Conservation (phyloP, 139 green algal species). For the Chlorella sp. region DNA sequence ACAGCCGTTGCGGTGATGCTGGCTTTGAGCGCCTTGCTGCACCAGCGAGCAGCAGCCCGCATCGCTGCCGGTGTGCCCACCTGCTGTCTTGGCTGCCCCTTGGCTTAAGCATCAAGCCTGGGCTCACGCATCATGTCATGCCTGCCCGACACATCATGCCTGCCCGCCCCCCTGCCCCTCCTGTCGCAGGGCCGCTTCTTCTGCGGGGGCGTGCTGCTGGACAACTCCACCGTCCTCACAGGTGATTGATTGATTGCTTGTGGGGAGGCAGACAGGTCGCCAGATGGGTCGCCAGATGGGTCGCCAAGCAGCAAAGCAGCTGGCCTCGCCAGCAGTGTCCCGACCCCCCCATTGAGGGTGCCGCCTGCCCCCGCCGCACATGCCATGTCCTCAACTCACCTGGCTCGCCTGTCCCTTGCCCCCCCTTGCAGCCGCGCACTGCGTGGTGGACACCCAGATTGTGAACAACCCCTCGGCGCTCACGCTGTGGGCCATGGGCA, state of each 20-base stretch:
- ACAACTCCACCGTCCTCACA: slow-evolving; percentile 3
- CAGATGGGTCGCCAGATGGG: not conserved
- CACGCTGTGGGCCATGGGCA: not conserved
- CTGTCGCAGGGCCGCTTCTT: not conserved
- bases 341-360: too few relatives aligned
- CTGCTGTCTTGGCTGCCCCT: too few relatives aligned
- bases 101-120: too few relatives aligned
- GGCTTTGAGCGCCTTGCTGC: too few relatives aligned
- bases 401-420: not conserved
- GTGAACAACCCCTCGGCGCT: not conserved
- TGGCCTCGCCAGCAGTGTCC: too few relatives aligned
- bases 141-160: too few relatives aligned
- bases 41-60: too few relatives aligned
- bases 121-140: too few relatives aligned
- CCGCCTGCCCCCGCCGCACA: not conserved
- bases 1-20: not conserved
- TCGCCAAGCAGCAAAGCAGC: not conserved
- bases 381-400: too few relatives aligned
- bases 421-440: slow-evolving; percentile 6
- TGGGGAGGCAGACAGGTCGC: not conserved
- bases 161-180: too few relatives aligned
- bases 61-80: too few relatives aligned
- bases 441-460: slow-evolving; percentile 10
- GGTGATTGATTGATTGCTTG: too few relatives aligned
- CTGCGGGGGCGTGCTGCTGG: not conserved